Evolutionary conservation across 495 filamentous ascomycete genomes (phyloP).

Genomic region (Amorphotheca resinae): DNA sequence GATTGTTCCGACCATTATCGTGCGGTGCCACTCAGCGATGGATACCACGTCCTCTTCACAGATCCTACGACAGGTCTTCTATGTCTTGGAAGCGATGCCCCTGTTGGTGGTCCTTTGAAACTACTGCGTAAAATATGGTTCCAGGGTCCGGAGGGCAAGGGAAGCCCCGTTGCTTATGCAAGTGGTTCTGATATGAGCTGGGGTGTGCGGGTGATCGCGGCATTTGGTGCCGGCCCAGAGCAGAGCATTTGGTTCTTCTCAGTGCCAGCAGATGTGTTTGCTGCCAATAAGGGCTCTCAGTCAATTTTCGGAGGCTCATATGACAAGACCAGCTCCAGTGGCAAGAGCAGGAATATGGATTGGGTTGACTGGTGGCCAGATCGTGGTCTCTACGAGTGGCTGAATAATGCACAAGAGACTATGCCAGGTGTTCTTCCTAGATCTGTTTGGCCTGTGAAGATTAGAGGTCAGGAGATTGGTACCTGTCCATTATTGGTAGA

Average conservation of each 20-base stretch:
- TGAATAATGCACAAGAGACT: constrained; percentile 6
- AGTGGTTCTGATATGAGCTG: constrained; percentile 45
- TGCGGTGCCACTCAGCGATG: constrained; percentile 58
- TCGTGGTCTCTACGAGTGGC: constrained; percentile 11
- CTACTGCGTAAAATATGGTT: constrained; percentile 34
- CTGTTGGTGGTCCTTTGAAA: constrained; percentile 30
- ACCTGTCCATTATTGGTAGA: constrained; percentile 24
- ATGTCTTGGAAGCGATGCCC: constrained; percentile 56
- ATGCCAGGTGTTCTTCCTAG: constrained; percentile 10
- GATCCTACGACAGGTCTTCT: constrained; percentile 47
- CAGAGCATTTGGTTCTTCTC: constrained; percentile 45
- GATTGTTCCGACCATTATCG: constrained; percentile 47
- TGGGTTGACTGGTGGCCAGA: constrained; percentile 18
- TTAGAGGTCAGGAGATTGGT: constrained; percentile 28
- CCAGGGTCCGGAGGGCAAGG: constrained; percentile 22
- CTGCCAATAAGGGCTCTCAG: constrained; percentile 14
- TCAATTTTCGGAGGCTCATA: neutral
- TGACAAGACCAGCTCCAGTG: neutral
- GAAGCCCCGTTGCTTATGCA: constrained; percentile 39
- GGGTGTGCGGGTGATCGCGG: constrained; percentile 52
- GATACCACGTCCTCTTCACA: constrained; percentile 56
- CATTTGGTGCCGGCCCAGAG: constrained; percentile 30
- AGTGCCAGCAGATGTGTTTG: constrained; percentile 48
- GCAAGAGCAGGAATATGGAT: constrained; percentile 3
- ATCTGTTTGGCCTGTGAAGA: constrained; percentile 22